A percentile compares a stretch with the other conserved stretches of the same genome.
phyloP scores from a whole-genome alignment of 1,139 yeast genomes.

The Geotrichum siamense region DNA sequence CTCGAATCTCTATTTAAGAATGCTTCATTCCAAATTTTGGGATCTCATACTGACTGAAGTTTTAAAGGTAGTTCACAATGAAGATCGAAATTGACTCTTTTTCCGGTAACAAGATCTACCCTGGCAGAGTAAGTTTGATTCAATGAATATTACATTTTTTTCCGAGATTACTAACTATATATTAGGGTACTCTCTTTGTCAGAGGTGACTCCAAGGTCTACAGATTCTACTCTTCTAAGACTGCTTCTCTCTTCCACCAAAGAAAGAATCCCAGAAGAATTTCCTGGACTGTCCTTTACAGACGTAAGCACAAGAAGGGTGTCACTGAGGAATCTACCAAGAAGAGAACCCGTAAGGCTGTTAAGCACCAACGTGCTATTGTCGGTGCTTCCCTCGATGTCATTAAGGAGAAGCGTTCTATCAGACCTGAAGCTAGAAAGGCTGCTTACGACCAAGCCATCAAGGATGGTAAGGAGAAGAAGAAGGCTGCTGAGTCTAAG shows the following conservation, averaged over 20 bases:
- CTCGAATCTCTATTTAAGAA: no score
- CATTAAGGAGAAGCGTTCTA: conserved; percentile 95
- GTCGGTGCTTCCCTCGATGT: conserved; percentile 99
- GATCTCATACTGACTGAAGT: neutral
- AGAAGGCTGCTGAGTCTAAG: conserved; percentile 89
- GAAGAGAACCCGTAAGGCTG: conserved; percentile 96
- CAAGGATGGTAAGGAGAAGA: conserved; percentile 90
- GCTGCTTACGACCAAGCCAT: conserved; percentile 92
- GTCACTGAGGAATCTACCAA: conserved; percentile 95
- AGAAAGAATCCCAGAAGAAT: conserved; percentile 99
- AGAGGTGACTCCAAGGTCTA: conserved; percentile 99
- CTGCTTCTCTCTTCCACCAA: conserved; percentile 97
- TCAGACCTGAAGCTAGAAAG: conserved; percentile 96
- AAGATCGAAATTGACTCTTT: conserved; percentile 99
- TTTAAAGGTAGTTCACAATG: conserved; percentile 43
- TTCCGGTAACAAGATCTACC: conserved; percentile 99
- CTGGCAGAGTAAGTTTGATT: conserved; percentile 68
- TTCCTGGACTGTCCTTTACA: conserved; percentile 98
- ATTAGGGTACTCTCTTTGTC: conserved; percentile 84
- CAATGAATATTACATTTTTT: neutral
- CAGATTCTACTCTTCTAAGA: conserved; percentile 98
- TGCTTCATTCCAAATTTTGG: no score
- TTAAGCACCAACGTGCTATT: conserved; percentile 97
- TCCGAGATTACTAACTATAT: neutral
- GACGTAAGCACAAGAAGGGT: conserved; percentile 99